Base-by-base conservation (phyloP, 495 filamentous ascomycete genomes). In the Aspergillus asperescens region DNA sequence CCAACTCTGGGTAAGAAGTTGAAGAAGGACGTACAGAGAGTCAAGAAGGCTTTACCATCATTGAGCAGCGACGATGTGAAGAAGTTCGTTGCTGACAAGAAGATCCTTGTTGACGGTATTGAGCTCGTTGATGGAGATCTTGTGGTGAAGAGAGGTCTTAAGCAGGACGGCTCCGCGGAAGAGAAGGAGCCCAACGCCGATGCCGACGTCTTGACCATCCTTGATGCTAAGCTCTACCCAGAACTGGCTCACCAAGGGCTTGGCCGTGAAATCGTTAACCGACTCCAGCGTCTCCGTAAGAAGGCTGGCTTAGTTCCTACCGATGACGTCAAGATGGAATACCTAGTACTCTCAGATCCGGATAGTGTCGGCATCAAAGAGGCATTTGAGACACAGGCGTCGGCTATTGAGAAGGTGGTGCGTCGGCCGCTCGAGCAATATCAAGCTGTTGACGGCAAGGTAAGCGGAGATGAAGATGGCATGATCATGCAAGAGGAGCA, bases 1-100 rank as follows among this genome's bases (percentile, higher is more conserved):
- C 86, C 92, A 1, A 88, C 85, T 0, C 79, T 98, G 29, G 93
- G 93, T 52, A 95, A 96, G 81, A 97, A 96, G 72, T 77, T 97
- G 47, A 94, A 89, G 78, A 96, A 94, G 73, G 93, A 92, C 60
- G 87, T 85, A 44, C 82, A 83, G 57, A 89, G 82, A 67, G 90
- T 97, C 48, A 91, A 90, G 74, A 94, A 93, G 66, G 90, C 88
- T 15, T 74, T 98, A 35, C 91, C 92, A 16, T 74, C 69, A 39
- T 73, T 98, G 40, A 87, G 80, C 18, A 90, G 84, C 52, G 80
- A 88, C 12, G 77, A 96, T 55, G 89, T 94, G 20, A 83, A 86
- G 59, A 60, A 73, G 41, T 97, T 88, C 60, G 74, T 90, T 29
- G 62, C 78, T 19, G 75, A 79, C 8, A 83, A 85, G 62, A 81